Evolutionary conservation across 345 rosid species (phyloP), one percentile per base, ranked within the genome.

Genomic region (Aquilaria sinensis): DNA sequence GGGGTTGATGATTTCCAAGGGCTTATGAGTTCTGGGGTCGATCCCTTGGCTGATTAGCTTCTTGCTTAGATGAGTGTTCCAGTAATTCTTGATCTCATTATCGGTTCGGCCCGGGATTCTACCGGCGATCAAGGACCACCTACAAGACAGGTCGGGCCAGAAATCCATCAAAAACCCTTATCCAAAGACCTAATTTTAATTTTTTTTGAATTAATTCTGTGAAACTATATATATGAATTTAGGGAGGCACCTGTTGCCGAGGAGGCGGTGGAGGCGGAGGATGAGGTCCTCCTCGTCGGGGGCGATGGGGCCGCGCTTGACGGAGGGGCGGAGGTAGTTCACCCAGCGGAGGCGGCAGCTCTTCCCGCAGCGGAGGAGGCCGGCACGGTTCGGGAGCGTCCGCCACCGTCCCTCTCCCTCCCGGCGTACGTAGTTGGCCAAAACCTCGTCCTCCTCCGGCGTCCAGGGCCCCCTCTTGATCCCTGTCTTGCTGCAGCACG

Each of bases 281-380:
- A 84, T 84, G 71, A 84, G 85, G 72, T 84, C 89, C 46, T 84
- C 89, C 65, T 84, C 89, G 65, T 84, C 89, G 2, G 80, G 76
- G 63, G 83, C 77, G 72, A 85, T 81, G 60, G 73, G 84, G 7
- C 90, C 90, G 9, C 90, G 75, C 60, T 85, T 85, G 47, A 85
- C 83, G 31, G 73, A 72, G 47, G 87, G 90, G 3, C 85, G 75
- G 67, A 84, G 85, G 58, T 84, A 84, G 68, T 84, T 84, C 83
- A 84, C 75, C 89, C 89, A 84, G 10, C 87, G 86, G 57, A 85
- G 90, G 12, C 90, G 83, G 68, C 87, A 85, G 73, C 90, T 85
- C 78, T 85, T 85, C 31, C 90, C 90, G 54, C 90, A 85, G 33
- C 90, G 77, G 57, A 78, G 80, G 15, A 85, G 78, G 11, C 85